phyloP scores from a whole-genome alignment of 805 yeast genomes.

The Metschnikowia gelsemii region DNA sequence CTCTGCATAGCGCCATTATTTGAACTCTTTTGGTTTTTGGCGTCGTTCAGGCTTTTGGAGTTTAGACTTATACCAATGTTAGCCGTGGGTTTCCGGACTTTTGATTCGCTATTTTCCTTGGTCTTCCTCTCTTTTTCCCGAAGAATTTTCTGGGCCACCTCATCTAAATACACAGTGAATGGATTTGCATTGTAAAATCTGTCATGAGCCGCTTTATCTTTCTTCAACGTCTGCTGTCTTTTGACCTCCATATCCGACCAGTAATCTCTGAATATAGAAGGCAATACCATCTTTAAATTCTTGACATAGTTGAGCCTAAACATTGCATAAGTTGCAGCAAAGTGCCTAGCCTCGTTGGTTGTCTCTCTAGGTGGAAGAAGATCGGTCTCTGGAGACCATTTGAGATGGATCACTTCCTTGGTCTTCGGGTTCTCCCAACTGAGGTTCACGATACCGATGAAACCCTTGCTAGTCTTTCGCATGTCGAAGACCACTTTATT shows the following conservation, averaged over 20 bases:
- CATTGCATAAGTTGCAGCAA: constrained; percentile 85
- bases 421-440: constrained; percentile 82
- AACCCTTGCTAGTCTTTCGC: constrained; percentile 49
- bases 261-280: constrained; percentile 72
- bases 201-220: constrained; percentile 49
- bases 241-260: constrained; percentile 74
- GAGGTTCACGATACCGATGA: constrained; percentile 62
- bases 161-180: constrained; percentile 63
- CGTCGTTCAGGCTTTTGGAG: background rate
- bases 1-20: background rate
- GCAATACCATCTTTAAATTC: constrained; percentile 83
- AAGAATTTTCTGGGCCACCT: constrained; percentile 44
- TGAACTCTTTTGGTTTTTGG: constrained; percentile 4
- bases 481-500: constrained; percentile 77
- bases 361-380: constrained; percentile 68
- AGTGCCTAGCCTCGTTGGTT: constrained; percentile 84
- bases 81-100: constrained; percentile 46
- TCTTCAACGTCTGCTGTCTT: constrained; percentile 49
- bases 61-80: constrained; percentile 19
- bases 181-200: constrained; percentile 70
- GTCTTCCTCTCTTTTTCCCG: constrained; percentile 48
- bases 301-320: constrained; percentile 78
- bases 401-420: constrained; percentile 57
- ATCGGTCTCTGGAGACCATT: constrained; percentile 52
- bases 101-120: constrained; percentile 48